Evolutionary conservation across 2,329 filamentous ascomycete species (phyloP), one percentile per base, ranked within the genome.

Genomic region (Pseudocercospora macadamiae): DNA sequence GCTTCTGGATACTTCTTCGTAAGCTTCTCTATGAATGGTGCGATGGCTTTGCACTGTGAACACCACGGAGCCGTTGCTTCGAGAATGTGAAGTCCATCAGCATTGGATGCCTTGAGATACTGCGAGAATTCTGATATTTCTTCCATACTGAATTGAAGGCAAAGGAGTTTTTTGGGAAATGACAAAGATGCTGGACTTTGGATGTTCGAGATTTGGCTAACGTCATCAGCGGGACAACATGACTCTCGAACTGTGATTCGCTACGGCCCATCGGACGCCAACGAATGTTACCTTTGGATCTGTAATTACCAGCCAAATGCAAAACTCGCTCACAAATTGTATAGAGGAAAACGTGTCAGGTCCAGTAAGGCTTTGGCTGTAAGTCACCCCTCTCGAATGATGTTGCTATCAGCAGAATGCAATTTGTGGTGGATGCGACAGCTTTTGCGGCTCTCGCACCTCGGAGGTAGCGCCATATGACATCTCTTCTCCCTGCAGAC

Each of bases 11-110:
- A 71, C 57, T 71, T 69, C 48, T 63, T 57, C 8, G 65, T 62
- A 59, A 73, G 59, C 48, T 70, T 68, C n/a, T 70, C 66, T 34
- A 73, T 64, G 37, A 70, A 68, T 2, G 71, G 71, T 8, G 62
- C 63, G 19, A 73, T 72, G 34, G 70, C 70, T 61, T 72, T 73
- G 60, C 71, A 71, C 55, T 71, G 64, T 21, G 58, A 55, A 56
- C 69, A 71, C 68, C 68, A 71, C 19, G 61, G 61, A 8, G 66
- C 63, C n/a, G 66, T 67, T 18, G 67, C 71, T 64, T 73, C 68
- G 19, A 73, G 62, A 51, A 73, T 61, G 21, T 63, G 62, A 19
- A 66, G 56, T 48, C 71, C 71, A 55, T 70, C 67, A 16, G 67
- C 63, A 45, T 70, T 69, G 53, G 62, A 64, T n/a, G 69, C 71